Percentiles rank a stretch among this genome's conserved stretches.
These are phyloP conservation scores for Penicillium sp. DNA, from an alignment of 2,329 filamentous ascomycete species.

Conservation along the genomic window DNA sequence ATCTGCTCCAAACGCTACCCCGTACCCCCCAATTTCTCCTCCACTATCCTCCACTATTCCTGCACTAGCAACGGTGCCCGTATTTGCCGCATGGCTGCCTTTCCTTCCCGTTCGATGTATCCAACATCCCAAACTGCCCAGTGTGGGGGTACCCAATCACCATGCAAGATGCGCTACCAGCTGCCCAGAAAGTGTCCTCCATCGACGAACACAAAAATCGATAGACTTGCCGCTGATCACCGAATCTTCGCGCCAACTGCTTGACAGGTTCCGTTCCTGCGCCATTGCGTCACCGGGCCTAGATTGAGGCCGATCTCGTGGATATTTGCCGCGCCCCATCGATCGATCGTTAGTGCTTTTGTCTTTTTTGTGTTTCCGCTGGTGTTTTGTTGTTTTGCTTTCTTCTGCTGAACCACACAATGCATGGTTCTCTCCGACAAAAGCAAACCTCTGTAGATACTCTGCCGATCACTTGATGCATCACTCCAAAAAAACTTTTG, in stretches of 20 bases:
- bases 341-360: slow-evolving; percentile 22
- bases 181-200: not conserved
- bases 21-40: too few relatives aligned
- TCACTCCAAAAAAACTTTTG: slow-evolving; percentile 11
- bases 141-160: not conserved
- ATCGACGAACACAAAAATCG: slow-evolving; percentile 18
- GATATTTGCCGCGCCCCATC: slow-evolving; percentile 9
- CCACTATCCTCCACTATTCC: too few relatives aligned
- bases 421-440: slow-evolving; percentile 9
- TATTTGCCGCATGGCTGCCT: not conserved
- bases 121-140: slow-evolving; percentile 6
- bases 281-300: slow-evolving; percentile 22
- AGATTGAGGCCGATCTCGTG: slow-evolving; percentile 21
- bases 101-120: slow-evolving; percentile 9
- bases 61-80: too few relatives aligned
- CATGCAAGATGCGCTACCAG: not conserved
- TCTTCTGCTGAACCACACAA: slow-evolving; percentile 3
- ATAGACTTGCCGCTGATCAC: slow-evolving; percentile 20
- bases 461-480: slow-evolving; percentile 25
- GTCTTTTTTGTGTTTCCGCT: slow-evolving; percentile 11
- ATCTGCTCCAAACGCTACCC: too few relatives aligned
- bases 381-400: slow-evolving; percentile 3
- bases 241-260: slow-evolving; percentile 15
- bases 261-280: slow-evolving; percentile 13
- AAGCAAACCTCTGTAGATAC: not conserved